These are phyloP conservation scores for Pezicula radicicola DNA, from an alignment of 2,329 filamentous ascomycete species.

Conservation along the genomic window DNA sequence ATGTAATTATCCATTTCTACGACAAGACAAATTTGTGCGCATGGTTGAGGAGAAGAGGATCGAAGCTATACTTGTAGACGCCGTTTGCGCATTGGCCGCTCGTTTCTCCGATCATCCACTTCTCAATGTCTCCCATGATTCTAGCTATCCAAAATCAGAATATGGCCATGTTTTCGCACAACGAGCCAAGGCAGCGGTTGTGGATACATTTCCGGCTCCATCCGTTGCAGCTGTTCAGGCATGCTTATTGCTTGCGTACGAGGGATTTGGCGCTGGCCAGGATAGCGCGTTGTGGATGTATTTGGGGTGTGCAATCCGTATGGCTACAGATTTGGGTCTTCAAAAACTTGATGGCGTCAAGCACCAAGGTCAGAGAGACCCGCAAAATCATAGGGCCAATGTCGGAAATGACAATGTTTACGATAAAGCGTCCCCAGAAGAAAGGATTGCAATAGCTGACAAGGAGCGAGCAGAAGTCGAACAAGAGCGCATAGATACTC, in stretches of 20 bases:
- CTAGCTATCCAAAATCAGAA: constrained; percentile 55
- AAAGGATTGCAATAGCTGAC: constrained; percentile 30
- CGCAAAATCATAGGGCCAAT: constrained; percentile 31
- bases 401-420: constrained; percentile 31
- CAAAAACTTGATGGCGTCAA: constrained; percentile 76
- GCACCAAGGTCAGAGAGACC: constrained; percentile 42
- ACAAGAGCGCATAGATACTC: constrained; percentile 79
- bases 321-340: constrained; percentile 76
- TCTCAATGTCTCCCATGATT: constrained; percentile 46
- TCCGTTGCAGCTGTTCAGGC: constrained; percentile 83
- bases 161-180: constrained; percentile 77
- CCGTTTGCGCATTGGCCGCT: constrained; percentile 78
- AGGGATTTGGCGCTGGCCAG: constrained; percentile 83
- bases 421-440: constrained; percentile 32
- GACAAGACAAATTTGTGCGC: constrained; percentile 67
- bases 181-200: constrained; percentile 76
- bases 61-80: constrained; percentile 82
- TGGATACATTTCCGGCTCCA: constrained; percentile 80
- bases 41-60: constrained; percentile 77
- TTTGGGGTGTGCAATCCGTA: constrained; percentile 79
- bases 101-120: constrained; percentile 69
- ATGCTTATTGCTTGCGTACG: constrained; percentile 79
- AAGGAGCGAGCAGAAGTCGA: constrained; percentile 65
- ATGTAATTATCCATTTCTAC: constrained; percentile 82
- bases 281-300: constrained; percentile 96